Base-by-base conservation (phyloP, 2,329 filamentous ascomycete genomes). In the Juglanconis oblonga region DNA sequence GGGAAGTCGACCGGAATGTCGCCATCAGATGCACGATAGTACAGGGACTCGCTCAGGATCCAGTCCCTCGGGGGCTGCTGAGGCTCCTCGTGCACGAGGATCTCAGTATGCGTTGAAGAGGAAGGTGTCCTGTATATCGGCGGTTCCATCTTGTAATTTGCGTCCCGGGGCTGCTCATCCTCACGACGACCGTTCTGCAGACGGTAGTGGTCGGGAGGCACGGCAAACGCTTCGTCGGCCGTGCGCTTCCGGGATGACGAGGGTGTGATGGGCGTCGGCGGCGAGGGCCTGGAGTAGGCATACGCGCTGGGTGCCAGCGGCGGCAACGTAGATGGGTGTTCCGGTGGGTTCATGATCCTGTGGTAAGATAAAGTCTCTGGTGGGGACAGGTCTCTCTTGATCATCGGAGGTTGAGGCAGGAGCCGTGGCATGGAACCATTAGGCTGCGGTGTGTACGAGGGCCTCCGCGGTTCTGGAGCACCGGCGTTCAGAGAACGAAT, bases 101-200 rank as follows among this genome's bases (percentile, higher is more conserved):
- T 44, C 5, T 14, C 14, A 6, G 8, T 17, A 13, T 48, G 45
- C 7, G 45, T n/a, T 4, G 24, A 14, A 14, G 40, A n/a, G 14
- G 8, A 17, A 13, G 5, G 10, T 44, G 29, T n/a, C 36, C 14
- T 40, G 51, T 44, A 53, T 9, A 14, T 40, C 11, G 35, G 47
- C 55, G 8, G 14, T 2, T 51, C 55, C 33, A 57, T 17, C 55
- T 31, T 57, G 47, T 57, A 57, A 36, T 57, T 57, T 4, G 55
- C 55, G 24, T 57, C 47, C 5, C 36, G n/a, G 47, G 47, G 55
- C 55, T 51, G 55, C 29, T 51, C 58, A 17, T 61, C 55, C 38
- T 60, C 52, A 14, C 57, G 55, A n/a, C 61, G 61, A 5, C 61
- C 54, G 31, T 61, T 45, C 51, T 62, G 61, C 40, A 54, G 31